phyloP scores from a whole-genome alignment of 1,139 yeast genomes.

The Wickerhamomyces sp. region DNA sequence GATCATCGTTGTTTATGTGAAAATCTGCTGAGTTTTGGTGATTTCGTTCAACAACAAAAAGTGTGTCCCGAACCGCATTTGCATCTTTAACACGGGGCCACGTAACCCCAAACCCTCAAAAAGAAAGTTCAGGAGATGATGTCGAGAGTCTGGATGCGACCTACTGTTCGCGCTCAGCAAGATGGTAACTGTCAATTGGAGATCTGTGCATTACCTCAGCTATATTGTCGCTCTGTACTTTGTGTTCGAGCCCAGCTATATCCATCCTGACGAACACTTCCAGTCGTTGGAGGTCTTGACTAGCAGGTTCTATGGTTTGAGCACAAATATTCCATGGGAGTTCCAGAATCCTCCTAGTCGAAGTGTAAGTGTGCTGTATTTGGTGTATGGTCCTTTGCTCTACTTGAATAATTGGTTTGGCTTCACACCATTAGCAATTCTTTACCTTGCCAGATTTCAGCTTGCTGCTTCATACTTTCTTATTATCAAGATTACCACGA shows the following conservation, averaged over 20 bases:
- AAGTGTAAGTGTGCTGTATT: slow-evolving; percentile 64
- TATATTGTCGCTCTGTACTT: slow-evolving; percentile 50
- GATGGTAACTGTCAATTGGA: slow-evolving; percentile 33
- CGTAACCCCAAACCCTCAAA: no score
- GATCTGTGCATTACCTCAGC: slow-evolving; percentile 37
- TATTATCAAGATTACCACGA: slow-evolving; percentile 26
- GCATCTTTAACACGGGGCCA: no score
- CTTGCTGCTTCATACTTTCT: slow-evolving; percentile 43
- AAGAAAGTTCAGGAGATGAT: neutral
- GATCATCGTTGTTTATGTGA: no score
- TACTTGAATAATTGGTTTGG: slow-evolving; percentile 16
- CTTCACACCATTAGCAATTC: slow-evolving; percentile 38
- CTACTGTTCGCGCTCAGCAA: no score
- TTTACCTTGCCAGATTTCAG: slow-evolving; percentile 55
- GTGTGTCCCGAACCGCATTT: no score
- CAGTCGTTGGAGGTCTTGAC: slow-evolving; percentile 78
- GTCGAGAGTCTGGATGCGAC: no score
- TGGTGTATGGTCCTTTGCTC: slow-evolving; percentile 64
- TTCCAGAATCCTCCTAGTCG: slow-evolving; percentile 62
- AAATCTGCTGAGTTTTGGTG: no score
- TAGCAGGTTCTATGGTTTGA: slow-evolving; percentile 41
- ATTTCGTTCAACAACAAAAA: no score
- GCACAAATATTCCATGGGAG: slow-evolving; percentile 80
- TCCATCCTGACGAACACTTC: slow-evolving; percentile 97
- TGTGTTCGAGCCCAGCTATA: slow-evolving; percentile 71